These are phyloP conservation scores for Phalaenopsis aphrodite DNA, from an alignment of 106 monocot genomes.

Conservation along the genomic window DNA sequence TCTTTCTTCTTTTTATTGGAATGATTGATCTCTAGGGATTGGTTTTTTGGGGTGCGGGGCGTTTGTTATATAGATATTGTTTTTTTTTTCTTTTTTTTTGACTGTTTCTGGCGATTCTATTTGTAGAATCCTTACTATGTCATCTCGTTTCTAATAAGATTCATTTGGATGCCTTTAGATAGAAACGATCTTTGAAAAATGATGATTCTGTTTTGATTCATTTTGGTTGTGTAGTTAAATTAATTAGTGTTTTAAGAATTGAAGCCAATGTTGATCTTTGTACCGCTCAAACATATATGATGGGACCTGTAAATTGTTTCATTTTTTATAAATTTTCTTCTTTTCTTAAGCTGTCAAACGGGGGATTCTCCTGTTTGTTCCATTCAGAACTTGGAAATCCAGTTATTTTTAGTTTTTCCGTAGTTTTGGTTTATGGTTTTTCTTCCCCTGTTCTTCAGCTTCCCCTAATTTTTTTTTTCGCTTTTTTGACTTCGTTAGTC, in stretches of 20 bases:
- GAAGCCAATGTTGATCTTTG: too few species aligned
- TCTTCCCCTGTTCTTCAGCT: too few species aligned
- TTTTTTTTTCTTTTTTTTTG: background rate
- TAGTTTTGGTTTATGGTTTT: too few species aligned
- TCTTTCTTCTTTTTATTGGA: background rate
- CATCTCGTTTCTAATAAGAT: background rate
- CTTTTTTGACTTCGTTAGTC: background rate
- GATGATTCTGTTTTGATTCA: too few species aligned
- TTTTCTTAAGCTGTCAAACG: background rate
- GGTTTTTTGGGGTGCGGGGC: background rate
- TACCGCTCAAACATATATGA: too few species aligned
- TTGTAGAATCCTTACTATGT: background rate
- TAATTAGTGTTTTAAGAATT: too few species aligned
- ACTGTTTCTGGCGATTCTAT: background rate
- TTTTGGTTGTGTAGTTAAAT: too few species aligned
- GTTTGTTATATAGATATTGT: background rate
- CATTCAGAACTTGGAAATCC: too few species aligned
- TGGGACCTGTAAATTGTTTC: background rate
- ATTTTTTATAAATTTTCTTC: background rate
- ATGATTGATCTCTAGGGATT: background rate
- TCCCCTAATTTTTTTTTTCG: too few species aligned
- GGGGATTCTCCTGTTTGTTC: background rate
- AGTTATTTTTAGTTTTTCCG: too few species aligned
- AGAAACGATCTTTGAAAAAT: too few species aligned
- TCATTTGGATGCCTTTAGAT: too few species aligned